These are phyloP conservation scores for Citrus mangshanensis DNA, from an alignment of 345 rosid species.

Conservation along the genomic window DNA sequence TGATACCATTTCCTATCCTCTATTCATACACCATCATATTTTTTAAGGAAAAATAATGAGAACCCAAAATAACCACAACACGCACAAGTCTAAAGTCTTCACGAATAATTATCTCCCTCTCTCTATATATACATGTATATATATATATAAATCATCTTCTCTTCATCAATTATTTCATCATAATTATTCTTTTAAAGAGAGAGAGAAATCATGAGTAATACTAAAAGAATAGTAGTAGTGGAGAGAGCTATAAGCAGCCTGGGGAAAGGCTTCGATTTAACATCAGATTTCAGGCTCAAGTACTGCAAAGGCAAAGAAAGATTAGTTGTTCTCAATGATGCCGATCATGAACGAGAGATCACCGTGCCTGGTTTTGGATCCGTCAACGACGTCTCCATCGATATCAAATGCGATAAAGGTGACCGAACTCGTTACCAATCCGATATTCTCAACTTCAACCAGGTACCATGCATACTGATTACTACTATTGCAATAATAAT, in stretches of 20 bases:
- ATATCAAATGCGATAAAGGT: constrained; percentile 87
- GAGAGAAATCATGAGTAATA: constrained; percentile 22
- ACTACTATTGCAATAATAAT: no score
- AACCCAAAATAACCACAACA: background rate
- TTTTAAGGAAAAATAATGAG: background rate
- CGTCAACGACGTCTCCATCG: constrained; percentile 51
- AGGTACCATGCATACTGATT: constrained; percentile 35
- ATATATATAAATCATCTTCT: no score
- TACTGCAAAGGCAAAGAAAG: constrained; percentile 74
- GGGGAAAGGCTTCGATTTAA: constrained; percentile 86
- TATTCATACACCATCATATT: background rate
- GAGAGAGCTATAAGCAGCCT: constrained; percentile 63
- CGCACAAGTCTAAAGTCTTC: no score
- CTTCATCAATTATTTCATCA: background rate
- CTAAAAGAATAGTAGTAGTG: constrained; percentile 14
- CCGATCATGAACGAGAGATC: constrained; percentile 40
- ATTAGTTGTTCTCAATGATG: constrained; percentile 54
- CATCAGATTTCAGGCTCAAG: constrained; percentile 71
- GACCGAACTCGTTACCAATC: constrained; percentile 73
- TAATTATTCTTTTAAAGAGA: background rate
- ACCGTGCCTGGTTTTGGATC: constrained; percentile 62
- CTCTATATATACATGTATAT: no score
- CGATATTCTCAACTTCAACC: constrained; percentile 73
- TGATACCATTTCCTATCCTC: background rate
- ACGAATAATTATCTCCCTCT: no score